phyloP scores from a whole-genome alignment of 192 early-diverging fungal species.

The Coemansia erecta region DNA sequence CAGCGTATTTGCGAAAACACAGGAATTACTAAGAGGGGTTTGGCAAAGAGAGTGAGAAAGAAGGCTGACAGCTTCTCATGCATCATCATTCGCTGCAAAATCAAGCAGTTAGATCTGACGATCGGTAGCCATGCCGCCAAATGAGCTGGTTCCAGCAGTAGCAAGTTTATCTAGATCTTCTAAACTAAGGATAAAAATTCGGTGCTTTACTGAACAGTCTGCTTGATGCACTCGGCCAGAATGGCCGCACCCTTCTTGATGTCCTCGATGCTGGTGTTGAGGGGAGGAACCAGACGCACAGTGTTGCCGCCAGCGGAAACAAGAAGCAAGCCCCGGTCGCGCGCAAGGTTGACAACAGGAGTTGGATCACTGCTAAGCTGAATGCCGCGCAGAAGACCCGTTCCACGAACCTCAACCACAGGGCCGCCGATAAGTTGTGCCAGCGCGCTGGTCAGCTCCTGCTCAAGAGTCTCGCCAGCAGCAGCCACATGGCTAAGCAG shows the following conservation, averaged over 20 bases:
- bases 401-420: conserved; percentile 78
- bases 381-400: conserved; percentile 85
- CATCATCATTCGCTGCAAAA: too few species aligned
- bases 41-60: not conserved
- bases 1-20: not conserved
- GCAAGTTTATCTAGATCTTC: not conserved
- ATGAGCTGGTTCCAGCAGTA: too few species aligned
- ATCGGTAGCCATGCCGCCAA: too few species aligned
- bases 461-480: conserved; percentile 64
- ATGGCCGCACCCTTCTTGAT: conserved; percentile 71
- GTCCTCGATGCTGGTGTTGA: conserved; percentile 77
- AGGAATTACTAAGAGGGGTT: not conserved
- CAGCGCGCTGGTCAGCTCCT: conserved; percentile 50
- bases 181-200: not conserved
- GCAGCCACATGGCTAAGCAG: conserved; percentile 72
- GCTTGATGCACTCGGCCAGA: conserved; percentile 59
- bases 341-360: conserved; percentile 68
- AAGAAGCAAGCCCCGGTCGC: conserved; percentile 83
- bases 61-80: not conserved
- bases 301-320: conserved; percentile 86
- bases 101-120: too few species aligned
- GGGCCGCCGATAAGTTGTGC: conserved; percentile 48
- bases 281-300: conserved; percentile 87
- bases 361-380: conserved; percentile 71
- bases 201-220: conserved; percentile 10